Base-by-base conservation (phyloP, 805 yeast species). In the Saccharomycopsis sp. region DNA sequence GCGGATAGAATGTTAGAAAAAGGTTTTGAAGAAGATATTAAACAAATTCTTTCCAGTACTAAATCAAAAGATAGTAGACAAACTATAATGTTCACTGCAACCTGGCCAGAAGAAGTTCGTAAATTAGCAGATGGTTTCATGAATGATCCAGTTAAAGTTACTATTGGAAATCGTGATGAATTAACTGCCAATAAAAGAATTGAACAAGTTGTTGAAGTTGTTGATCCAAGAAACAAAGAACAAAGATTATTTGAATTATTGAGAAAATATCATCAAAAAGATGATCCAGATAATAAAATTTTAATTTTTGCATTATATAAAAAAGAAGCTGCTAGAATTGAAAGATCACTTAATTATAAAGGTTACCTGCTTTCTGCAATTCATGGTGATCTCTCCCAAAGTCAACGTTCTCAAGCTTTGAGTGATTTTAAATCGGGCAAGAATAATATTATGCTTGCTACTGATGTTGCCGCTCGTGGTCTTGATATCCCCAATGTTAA, bases 101-200 rank as follows among this genome's bases (percentile, higher is more conserved):
- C 99, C 1, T 92, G 98, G 98, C 99, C 99, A n/a, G 84, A 83
- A 53, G 95, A 89, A 63, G 97, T 92, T 27, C 79, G 97, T 56
- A 94, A 86, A 49, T 70, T 92, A 48, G 98, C 98, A 6, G 57
- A 76, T 15, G 72, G 81, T 5, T 92, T 81, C 62, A 83, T 92
- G 94, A 74, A 70, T 18, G 30, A 36, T 17, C 94, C 96, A n/a
- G 85, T 86, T 36, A 87, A 84, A 60, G 83, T 92, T 31, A 78
- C 92, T 32, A 82, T 92, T 56, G 98, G 98, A 54, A 82, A 92
- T 60, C 75, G 94, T 49, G 96, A 89, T 57, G 97, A 89, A 62
- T 72, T 92, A 42, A 68, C 85, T 43, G 99, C 98, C 36, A 92
- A 92, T 66, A 87, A 87, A 62, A 74, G 96, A 58, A 92, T 92